Base-by-base conservation (phyloP, 139 green algal species). In the Limnomonas spitsbergensis region DNA sequence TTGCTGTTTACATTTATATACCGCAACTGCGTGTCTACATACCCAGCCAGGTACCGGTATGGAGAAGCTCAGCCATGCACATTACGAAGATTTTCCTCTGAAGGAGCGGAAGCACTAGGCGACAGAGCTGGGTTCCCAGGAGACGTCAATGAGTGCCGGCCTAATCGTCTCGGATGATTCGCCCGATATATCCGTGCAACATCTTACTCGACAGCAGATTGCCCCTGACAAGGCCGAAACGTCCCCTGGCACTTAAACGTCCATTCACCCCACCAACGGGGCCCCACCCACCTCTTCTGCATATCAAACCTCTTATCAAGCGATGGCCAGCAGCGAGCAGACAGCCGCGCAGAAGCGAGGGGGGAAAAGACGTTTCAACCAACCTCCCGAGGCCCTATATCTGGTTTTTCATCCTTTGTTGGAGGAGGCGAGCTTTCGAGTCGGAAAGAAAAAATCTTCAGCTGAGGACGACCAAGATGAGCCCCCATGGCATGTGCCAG, bases 401-500 rank as follows among this genome's bases (percentile, higher is more conserved):
- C 47, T 14, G 20, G 47, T 20, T 61, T 61, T 14, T 61, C 47
- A 14, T 61, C 47, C 14, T 61, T 61, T 20, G 20, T 61, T 14
- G 47, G 47, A 29, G 47, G 47, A 29, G 47, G 47, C 14, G 20
- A 14, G 47, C 47, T 61, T 29, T 14, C 47, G 20, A 61, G 20
- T 14, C 47, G 14, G 47, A 61, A 70, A 4, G 56, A 70, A 20
- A 20, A 32, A 14, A 24, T 35, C 56, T 32, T 7, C 67, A 74
- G 36, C 67, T 74, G 29, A 31, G 67, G 4, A 74, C 67, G 3
- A 74, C 67, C 67, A 74, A 74, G 67, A 32, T 32, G 9, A 70
- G 56, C 56, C 9, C 56, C 29, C 56, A 70, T n/a, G n/a, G n/a
- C n/a, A n/a, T 70, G 56, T 70, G n/a, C 56, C 56, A 70, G 47